phyloP scores from a whole-genome alignment of 371 early-diverging fungal species.

The Apophysomyces trapeziformis region DNA sequence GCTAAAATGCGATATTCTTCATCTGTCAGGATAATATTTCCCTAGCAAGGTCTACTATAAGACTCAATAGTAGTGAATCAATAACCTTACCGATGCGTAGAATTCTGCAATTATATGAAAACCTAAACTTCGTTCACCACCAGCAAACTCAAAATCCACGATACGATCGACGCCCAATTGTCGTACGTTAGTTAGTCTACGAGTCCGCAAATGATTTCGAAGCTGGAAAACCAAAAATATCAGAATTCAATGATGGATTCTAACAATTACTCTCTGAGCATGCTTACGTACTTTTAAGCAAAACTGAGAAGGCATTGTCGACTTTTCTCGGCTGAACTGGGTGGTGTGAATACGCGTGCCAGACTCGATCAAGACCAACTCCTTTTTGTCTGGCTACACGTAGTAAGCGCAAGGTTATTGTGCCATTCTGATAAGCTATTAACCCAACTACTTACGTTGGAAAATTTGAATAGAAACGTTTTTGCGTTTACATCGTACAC shows the following conservation, averaged over 20 bases:
- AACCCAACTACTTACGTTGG: conserved; percentile 53
- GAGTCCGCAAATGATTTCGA: conserved; percentile 89
- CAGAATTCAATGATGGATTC: too few relatives aligned
- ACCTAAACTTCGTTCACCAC: conserved; percentile 65
- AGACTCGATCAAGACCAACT: conserved; percentile 89
- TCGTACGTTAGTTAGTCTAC: conserved; percentile 78
- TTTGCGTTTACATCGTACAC: conserved; percentile 92
- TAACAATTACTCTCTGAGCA: too few relatives aligned
- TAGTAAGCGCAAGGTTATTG: neutral
- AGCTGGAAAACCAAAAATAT: conserved; percentile 49
- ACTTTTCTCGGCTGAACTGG: conserved; percentile 85
- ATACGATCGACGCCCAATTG: conserved; percentile 95
- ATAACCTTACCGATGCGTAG: conserved; percentile 75
- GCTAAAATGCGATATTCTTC: conserved; percentile 83
- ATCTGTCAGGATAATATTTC: conserved; percentile 96
- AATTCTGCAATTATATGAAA: conserved; percentile 95
- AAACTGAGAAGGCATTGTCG: conserved; percentile 84
- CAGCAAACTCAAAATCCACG: conserved; percentile 91
- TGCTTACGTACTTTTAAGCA: conserved; percentile 69
- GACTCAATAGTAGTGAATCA: neutral
- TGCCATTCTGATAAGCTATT: neutral
- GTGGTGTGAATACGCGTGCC: conserved; percentile 95
- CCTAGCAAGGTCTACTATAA: conserved; percentile 46
- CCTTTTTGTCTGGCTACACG: conserved; percentile 80
- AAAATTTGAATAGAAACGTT: conserved; percentile 93